A percentile compares a stretch with the other conserved stretches of the same genome.
These are phyloP conservation scores for Tetrahymena borealis DNA, from an alignment of 73 alveolate species.

Conservation along the genomic window DNA sequence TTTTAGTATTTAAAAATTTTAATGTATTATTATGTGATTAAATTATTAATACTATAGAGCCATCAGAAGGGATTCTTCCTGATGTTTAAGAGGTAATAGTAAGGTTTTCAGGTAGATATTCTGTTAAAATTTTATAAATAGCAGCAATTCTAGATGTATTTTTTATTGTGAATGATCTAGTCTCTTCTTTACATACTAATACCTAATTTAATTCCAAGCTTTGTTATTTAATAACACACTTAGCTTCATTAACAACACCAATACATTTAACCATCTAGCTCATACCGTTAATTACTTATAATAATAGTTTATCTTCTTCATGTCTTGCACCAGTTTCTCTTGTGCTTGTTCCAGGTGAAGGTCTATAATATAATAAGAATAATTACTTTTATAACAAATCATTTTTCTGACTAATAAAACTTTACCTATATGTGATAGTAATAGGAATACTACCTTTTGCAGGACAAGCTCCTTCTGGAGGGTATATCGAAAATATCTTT, in stretches of 20 bases:
- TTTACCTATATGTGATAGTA: neutral
- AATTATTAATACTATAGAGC: neutral
- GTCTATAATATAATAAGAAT: neutral
- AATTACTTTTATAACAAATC: neutral
- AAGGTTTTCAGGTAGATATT: conserved; percentile 58
- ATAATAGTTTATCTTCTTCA: conserved; percentile 76
- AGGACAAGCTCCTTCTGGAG: neutral
- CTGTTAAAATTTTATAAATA: conserved; percentile 57
- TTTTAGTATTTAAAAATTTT: conserved; percentile 48
- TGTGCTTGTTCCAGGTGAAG: neutral
- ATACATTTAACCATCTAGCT: conserved; percentile 70
- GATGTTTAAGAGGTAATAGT: conserved; percentile 61
- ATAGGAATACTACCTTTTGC: neutral
- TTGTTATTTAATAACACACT: conserved; percentile 58
- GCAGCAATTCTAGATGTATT: conserved; percentile 72
- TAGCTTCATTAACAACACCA: conserved; percentile 83
- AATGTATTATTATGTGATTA: neutral
- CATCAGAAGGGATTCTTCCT: conserved; percentile 47
- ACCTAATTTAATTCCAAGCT: conserved; percentile 71
- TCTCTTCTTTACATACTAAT: conserved; percentile 75
- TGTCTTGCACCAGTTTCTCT: conserved; percentile 16
- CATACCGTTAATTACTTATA: conserved; percentile 80
- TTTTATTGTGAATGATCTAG: conserved; percentile 60
- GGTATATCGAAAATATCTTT: neutral
- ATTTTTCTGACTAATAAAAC: too few relatives aligned